Evolutionary conservation across 192 early-diverging fungal species (phyloP), one percentile per base, ranked within the genome.

Genomic region (Diversispora epigaea): DNA sequence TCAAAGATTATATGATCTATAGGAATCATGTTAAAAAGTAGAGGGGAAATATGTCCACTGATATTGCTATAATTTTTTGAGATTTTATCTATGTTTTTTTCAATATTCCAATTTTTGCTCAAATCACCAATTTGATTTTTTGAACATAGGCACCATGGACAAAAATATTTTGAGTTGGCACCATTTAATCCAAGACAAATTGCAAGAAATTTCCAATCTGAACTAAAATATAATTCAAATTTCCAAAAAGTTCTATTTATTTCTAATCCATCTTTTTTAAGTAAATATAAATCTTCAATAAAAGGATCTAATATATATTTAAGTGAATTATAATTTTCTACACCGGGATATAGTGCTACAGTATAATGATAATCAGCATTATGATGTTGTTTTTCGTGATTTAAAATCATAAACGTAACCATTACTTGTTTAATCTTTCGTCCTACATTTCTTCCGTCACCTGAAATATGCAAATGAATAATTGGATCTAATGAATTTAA

Each of bases 101-200:
- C 4, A 14, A 56, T 56, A 14, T 19, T 56, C 55, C 55, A 56
- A 56, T 56, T 56, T 14, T n/a, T 4, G 4, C n/a, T 6, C 6
- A 56, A 17, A 15, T 56, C n/a, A 15, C 9, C 55, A n/a, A 15
- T 6, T 56, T 56, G 55, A 56, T 9, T n/a, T 56, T 56, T 56
- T 4, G 9, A n/a, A 19, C 55, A 56, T n/a, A 15, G 4, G 17
- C 55, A 56, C 55, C 55, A 56, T 14, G 55, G 55, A 56, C 55
- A 56, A 56, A 56, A 56, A 56, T 56, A 56, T 9, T 56, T 56
- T 56, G 17, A 56, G n/a, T 56, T 56, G n/a, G 55, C 55, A 17
- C 14, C 17, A 56, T 56, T 56, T 15, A 56, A 14, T 56, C 17
- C 55, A 14, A 56, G 17, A 56, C 9, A 9, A 14, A 19, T 56